These are phyloP conservation scores for Tetraselmis chui DNA, from an alignment of 139 green algal genomes.

Conservation along the genomic window DNA sequence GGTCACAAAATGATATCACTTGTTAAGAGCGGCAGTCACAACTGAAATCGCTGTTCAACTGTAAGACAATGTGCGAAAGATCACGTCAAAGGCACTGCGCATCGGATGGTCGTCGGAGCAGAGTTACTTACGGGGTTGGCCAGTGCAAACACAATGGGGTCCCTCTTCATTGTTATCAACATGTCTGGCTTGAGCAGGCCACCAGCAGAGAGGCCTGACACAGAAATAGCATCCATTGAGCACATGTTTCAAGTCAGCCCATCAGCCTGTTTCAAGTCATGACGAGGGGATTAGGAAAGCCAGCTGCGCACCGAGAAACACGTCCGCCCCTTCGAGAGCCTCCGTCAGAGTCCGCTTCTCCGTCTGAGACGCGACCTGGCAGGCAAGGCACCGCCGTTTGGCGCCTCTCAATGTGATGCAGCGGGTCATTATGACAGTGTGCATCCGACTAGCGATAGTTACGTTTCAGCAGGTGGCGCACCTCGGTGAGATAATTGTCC, in stretches of 20 bases:
- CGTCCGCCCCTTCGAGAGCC: conserved; percentile 26
- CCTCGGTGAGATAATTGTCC: conserved; percentile 26
- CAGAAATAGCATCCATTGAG: no score
- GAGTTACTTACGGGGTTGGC: conserved; percentile 23
- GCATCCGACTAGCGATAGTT: no score
- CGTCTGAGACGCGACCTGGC: conserved; percentile 14
- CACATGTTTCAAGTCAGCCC: no score
- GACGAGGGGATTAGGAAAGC: no score
- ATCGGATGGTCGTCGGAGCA: conserved; percentile 8
- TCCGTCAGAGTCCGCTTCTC: conserved; percentile 27
- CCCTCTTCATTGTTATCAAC: conserved; percentile 23
- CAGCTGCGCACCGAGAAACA: conserved; percentile 26
- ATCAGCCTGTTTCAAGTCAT: no score
- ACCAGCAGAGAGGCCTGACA: conserved; percentile 21
- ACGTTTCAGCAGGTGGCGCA: no score
- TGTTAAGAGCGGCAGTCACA: no score
- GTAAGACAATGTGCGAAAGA: conserved; percentile 22
- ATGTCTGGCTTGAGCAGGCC: conserved; percentile 28
- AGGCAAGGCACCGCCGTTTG: no score
- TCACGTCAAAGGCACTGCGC: conserved; percentile 20
- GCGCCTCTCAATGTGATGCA: no score
- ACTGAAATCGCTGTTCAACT: no score
- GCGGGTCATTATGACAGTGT: no score
- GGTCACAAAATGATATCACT: no score
- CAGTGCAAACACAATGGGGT: conserved; percentile 34